phyloP scores from a whole-genome alignment of 2,329 filamentous ascomycete species.

The Coniochaeta prunicola region DNA sequence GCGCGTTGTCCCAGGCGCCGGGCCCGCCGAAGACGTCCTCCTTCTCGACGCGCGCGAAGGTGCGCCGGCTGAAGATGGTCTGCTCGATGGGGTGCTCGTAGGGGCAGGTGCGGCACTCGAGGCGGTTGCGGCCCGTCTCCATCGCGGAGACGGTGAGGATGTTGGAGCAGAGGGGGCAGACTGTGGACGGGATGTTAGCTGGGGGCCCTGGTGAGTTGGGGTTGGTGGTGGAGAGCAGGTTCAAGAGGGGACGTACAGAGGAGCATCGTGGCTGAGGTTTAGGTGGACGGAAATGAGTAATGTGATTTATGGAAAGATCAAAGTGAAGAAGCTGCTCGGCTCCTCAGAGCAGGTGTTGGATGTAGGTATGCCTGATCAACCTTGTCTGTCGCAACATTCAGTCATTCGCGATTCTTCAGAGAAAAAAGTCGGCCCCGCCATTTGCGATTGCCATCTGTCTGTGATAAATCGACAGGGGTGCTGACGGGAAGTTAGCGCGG shows the following conservation, averaged over 20 bases:
- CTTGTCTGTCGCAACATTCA: not conserved
- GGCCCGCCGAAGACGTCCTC: constrained; percentile 87
- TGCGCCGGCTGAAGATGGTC: constrained; percentile 73
- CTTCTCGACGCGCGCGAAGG: constrained; percentile 78
- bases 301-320: not conserved
- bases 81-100: constrained; percentile 80
- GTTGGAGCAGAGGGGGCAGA: constrained; percentile 81
- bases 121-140: constrained; percentile 61
- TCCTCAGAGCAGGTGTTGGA: not conserved
- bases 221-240: constrained; percentile 5
- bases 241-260: constrained; percentile 46
- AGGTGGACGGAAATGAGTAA: not conserved
- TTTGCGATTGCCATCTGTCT: not conserved
- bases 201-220: not conserved
- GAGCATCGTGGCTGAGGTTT: constrained; percentile 42
- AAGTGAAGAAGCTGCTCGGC: not conserved
- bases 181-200: constrained; percentile 28
- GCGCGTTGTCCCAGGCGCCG: constrained; percentile 84
- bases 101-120: constrained; percentile 92
- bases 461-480: not conserved
- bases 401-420: not conserved
- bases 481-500: not conserved
- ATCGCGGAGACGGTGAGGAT: constrained; percentile 66
- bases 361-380: not conserved
- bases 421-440: not conserved